A percentile compares a stretch with the other conserved stretches of the same genome.
Conservation (phyloP, 257 asterid genomes). For the Mitragyna speciosa region DNA sequence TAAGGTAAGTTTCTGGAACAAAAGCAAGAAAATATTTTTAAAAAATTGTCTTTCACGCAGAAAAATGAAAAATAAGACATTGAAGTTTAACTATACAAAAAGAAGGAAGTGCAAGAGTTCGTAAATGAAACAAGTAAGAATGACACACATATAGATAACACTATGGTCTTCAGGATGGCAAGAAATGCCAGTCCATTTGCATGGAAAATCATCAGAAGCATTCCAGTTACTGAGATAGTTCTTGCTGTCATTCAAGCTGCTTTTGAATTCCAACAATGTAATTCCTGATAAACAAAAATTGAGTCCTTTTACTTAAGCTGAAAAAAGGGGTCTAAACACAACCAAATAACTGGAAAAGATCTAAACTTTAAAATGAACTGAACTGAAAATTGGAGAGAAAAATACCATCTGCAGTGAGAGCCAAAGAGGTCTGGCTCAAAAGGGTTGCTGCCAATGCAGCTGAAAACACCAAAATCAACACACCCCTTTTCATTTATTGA, state of each 20-base stretch:
- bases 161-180: conserved; percentile 72
- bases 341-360: too few relatives aligned
- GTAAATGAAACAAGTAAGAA: not conserved
- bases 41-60: not conserved
- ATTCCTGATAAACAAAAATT: conserved; percentile 54
- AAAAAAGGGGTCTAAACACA: too few relatives aligned
- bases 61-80: not conserved
- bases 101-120: too few relatives aligned
- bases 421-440: conserved; percentile 46
- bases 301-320: too few relatives aligned
- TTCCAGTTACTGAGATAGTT: conserved; percentile 73
- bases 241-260: conserved; percentile 71
- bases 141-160: conserved; percentile 76
- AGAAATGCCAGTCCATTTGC: conserved; percentile 88
- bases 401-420: conserved; percentile 86
- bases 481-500: conserved; percentile 53
- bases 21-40: not conserved
- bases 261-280: conserved; percentile 78
- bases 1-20: conserved; percentile 74
- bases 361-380: not conserved
- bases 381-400: not conserved
- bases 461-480: conserved; percentile 40
- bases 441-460: conserved; percentile 49
- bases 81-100: not conserved
- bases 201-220: conserved; percentile 70